Percentiles rank a stretch among this genome's conserved stretches.
Conservation (phyloP, 495 filamentous ascomycete species). For the Penicillium chermesinum region DNA sequence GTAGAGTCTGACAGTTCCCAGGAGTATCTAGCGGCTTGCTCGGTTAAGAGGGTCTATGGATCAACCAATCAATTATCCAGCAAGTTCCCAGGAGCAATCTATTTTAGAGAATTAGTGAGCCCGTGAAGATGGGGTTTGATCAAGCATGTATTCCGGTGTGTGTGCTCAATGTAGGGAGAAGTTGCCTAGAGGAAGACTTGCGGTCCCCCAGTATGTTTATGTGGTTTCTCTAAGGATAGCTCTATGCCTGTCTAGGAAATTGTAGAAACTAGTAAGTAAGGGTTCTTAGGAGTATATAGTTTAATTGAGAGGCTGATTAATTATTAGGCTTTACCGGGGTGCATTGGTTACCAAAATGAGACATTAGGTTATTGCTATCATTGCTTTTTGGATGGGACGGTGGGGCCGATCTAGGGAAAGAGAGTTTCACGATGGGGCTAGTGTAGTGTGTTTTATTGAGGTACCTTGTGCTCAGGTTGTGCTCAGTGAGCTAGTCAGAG, state of each 20-base stretch:
- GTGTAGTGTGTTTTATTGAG: neutral
- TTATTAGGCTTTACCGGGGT: neutral
- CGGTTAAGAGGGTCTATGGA: neutral
- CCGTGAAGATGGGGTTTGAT: neutral
- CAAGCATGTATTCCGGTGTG: neutral
- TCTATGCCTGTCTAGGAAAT: neutral
- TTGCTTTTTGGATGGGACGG: neutral
- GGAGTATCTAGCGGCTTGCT: neutral
- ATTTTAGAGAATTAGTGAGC: neutral
- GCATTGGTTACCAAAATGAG: neutral
- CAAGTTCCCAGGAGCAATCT: neutral
- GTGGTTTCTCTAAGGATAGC: neutral
- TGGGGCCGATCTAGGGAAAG: neutral
- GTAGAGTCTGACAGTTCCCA: neutral
- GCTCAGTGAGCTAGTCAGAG: slow-evolving; percentile 6
- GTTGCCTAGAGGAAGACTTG: neutral
- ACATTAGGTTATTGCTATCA: neutral
- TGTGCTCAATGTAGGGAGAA: neutral
- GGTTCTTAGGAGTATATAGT: neutral
- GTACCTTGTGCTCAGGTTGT: neutral
- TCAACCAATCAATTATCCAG: neutral
- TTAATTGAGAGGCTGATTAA: neutral
- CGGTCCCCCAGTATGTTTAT: neutral
- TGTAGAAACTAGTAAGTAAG: neutral
- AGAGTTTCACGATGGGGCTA: neutral